These are phyloP conservation scores for Capsicum rhomboideum DNA, from an alignment of 257 asterid species.

Conservation along the genomic window DNA sequence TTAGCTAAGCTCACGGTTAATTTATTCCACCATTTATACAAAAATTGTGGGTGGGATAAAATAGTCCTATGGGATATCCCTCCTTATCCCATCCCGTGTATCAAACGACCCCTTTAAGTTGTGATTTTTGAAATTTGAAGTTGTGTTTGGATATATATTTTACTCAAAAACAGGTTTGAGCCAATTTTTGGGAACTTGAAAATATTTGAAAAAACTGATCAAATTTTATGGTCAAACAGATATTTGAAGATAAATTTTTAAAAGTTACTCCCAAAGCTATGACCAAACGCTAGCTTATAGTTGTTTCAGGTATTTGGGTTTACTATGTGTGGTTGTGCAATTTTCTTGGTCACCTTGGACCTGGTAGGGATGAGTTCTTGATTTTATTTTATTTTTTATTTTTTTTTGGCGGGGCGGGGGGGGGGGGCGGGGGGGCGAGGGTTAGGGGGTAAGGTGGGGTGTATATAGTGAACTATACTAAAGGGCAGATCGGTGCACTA, in stretches of 20 bases:
- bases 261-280: background rate
- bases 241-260: background rate
- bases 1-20: too few species aligned
- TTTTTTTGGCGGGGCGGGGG: background rate
- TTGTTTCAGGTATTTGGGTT: background rate
- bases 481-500: too few species aligned
- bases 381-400: background rate
- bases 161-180: background rate
- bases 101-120: too few species aligned
- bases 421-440: background rate
- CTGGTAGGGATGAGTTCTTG: background rate
- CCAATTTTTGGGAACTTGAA: background rate
- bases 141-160: background rate
- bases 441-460: background rate
- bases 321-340: background rate
- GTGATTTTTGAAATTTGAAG: background rate
- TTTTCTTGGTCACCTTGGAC: background rate
- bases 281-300: background rate
- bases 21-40: too few species aligned
- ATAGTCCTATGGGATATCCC: too few species aligned
- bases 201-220: background rate
- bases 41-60: too few species aligned
- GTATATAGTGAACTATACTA: background rate
- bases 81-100: too few species aligned
- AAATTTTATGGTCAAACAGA: background rate